phyloP scores from a whole-genome alignment of 2,329 filamentous ascomycete genomes.

The Tympanopsis confertula region DNA sequence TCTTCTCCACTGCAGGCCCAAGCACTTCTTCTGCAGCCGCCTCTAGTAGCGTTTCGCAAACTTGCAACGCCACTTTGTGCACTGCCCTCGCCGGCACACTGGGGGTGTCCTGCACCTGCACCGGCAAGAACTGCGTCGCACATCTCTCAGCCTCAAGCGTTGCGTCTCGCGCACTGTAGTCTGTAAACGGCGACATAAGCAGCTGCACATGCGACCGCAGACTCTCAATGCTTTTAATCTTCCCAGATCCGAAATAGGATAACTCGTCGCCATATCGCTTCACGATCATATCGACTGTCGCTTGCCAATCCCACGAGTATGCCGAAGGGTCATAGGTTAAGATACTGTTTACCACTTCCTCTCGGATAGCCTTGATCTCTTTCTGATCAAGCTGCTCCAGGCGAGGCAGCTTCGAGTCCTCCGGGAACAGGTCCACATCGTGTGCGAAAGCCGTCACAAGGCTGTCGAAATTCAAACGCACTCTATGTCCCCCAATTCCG shows the following conservation, averaged over 20 bases:
- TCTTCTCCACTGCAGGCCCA: slow-evolving; percentile 2
- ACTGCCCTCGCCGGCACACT: slow-evolving; percentile 1
- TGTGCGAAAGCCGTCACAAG: slow-evolving; percentile 16
- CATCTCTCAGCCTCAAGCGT: slow-evolving; percentile 2
- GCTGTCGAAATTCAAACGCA: slow-evolving; percentile 12
- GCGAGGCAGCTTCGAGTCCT: slow-evolving; percentile 9
- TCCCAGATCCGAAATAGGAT: too few species aligned
- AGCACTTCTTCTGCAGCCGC: background rate
- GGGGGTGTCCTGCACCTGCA: background rate
- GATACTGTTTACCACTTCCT: slow-evolving; percentile 31
- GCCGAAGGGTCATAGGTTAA: slow-evolving; percentile 12
- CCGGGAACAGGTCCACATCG: slow-evolving; percentile 10
- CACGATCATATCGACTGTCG: slow-evolving; percentile 52
- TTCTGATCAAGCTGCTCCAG: slow-evolving; percentile 11
- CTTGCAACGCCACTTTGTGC: background rate
- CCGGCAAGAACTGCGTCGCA: slow-evolving; percentile 2
- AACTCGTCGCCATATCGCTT: slow-evolving; percentile 48
- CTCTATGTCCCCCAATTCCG: slow-evolving; percentile 24
- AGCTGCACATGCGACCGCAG: too few species aligned
- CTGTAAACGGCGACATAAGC: slow-evolving; percentile 23
- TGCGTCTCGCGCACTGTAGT: slow-evolving; percentile 8
- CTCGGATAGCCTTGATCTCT: slow-evolving; percentile 21
- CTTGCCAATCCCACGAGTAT: slow-evolving; percentile 50
- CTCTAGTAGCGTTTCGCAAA: slow-evolving; percentile 1
- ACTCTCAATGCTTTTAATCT: too few species aligned